Base-by-base conservation (phyloP, 225 moss, liverwort and hornwort genomes). In the Pseudoscleropodium purum region DNA sequence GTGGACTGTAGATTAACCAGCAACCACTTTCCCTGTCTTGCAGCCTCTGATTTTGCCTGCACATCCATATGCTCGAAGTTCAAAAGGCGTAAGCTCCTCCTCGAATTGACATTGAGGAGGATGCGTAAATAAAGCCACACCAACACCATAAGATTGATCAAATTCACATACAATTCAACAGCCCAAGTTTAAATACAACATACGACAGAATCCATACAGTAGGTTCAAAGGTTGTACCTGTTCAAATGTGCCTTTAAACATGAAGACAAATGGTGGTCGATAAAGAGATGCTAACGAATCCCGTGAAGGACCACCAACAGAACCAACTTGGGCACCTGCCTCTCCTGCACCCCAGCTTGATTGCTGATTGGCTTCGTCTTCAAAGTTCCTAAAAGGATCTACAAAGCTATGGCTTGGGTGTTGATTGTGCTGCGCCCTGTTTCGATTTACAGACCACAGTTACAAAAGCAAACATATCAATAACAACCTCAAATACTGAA, bases 181-280 rank as follows among this genome's bases (percentile, higher is more conserved):
- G 77, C 64, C 72, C 64, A 87, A 69, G 77, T 68, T 88, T 51
- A 47, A 73, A 77, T 66, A 72, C 34, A 77, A 76, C 62, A 65
- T 78, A 79, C n/a, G 75, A 66, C 62, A 82, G 63, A 83, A 80
- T 60, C 33, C 24, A 45, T 68, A 86, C 18, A 81, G 51, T n/a
- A 86, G 30, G 78, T 63, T 82, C 75, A 76, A 61, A 85, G 84
- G 64, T 64, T 39, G 37, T 84, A 96, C 97, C 96, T 99, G 97
- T 90, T 97, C 99, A 93, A 99, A 99, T 74, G 97, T 99, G 82
- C 99, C 97, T 92, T 96, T 95, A 95, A 97, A 99, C 97, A 97
- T 99, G 75, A 97, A 95, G 34, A 96, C 95, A 91, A 97, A 99
- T 72, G 99, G 99, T 66, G 99, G 99, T 23, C 97, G 95, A 88